Conservation (phyloP, 2,329 filamentous ascomycete genomes). For the Stagonosporopsis rhizophila region DNA sequence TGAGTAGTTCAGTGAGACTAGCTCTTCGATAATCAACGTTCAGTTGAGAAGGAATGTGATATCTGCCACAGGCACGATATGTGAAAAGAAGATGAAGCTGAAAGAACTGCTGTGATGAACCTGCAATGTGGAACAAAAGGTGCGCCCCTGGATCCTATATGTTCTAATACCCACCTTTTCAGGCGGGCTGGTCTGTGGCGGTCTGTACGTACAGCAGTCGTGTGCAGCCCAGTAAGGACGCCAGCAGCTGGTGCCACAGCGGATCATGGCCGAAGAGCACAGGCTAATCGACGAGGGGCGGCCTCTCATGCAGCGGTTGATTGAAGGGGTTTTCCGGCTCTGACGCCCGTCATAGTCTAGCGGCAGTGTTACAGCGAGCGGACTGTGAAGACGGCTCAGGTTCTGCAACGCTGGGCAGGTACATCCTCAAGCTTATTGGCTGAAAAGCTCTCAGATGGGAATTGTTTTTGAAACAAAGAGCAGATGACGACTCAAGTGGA, state of each 20-base stretch:
- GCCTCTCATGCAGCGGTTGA: constrained; percentile 33
- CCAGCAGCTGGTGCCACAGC: constrained; percentile 33
- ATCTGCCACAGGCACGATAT: constrained; percentile 48
- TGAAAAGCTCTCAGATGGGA: constrained; percentile 22
- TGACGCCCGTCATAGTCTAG: constrained; percentile 35
- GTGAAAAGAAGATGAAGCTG: constrained; percentile 31
- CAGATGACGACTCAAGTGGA: constrained; percentile 25
- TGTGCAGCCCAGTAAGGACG: constrained; percentile 22
- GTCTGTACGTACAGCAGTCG: constrained; percentile 25
- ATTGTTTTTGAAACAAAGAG: constrained; percentile 44
- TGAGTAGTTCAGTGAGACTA: constrained; percentile 26
- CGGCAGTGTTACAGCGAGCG: constrained; percentile 33
- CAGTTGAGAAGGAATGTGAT: constrained; percentile 41
- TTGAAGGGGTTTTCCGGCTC: constrained; percentile 29
- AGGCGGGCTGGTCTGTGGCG: constrained; percentile 25
- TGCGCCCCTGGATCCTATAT: constrained; percentile 35
- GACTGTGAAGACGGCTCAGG: constrained; percentile 15
- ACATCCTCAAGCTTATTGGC: constrained; percentile 35
- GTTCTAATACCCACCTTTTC: constrained; percentile 22
- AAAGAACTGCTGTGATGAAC: constrained; percentile 35
- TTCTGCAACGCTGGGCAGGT: constrained; percentile 34
- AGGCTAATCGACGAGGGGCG: constrained; percentile 37
- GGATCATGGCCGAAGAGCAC: constrained; percentile 33
- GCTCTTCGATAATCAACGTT: constrained; percentile 30
- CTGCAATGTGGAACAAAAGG: constrained; percentile 28